Evolutionary conservation across 1,284 basidiomycete genomes (phyloP), one percentile per base, ranked within the genome.

Genomic region (Hemileccinum hortonii): DNA sequence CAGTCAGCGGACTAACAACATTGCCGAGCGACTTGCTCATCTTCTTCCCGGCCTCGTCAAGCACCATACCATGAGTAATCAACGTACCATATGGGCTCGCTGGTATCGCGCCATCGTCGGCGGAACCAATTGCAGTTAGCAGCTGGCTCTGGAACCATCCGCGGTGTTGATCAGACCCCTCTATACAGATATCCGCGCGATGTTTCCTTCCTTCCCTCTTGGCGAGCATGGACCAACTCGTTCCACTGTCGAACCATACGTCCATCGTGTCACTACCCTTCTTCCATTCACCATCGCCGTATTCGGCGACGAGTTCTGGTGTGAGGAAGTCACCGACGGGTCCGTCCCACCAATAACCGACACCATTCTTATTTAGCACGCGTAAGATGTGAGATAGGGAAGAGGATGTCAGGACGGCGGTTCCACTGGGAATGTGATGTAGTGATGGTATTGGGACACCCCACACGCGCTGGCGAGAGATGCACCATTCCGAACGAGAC

Each of bases 1-100:
- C 77, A 1, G 80, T 81, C 74, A 90, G 75, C 0, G 96, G 97
- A 62, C 87, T 92, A 44, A 98, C 71, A 22, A 98, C 86, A 63
- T 99, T 99, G 5, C 96, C 96, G 16, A 92, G 69, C 3, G 92
- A 94, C 76, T 99, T 99, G 82, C 94, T 97, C 97, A 99, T 99
- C 74, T 99, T 99, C 72, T 86, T 86, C 6, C 94, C 95, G 15
- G 81, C 73, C 66, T 92, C 85, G 65, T 99, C 97, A 6, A 98
- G 81, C 3, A 98, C 92, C 83, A 99, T 98, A 0, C 97, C 97
- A 67, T 99, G 97, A 1, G 97, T 98, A 56, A 98, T 87, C 41
- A 99, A 73, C 12, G 84, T 80, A 35, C 78, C 78, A 67, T 95
- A 98, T 3, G 95, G 95, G 54, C 79, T 81, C n/a, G 57, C 61